Evolutionary conservation across 2,329 filamentous ascomycete species (phyloP).

Genomic region (Hawksworthiomyces lignivorus): DNA sequence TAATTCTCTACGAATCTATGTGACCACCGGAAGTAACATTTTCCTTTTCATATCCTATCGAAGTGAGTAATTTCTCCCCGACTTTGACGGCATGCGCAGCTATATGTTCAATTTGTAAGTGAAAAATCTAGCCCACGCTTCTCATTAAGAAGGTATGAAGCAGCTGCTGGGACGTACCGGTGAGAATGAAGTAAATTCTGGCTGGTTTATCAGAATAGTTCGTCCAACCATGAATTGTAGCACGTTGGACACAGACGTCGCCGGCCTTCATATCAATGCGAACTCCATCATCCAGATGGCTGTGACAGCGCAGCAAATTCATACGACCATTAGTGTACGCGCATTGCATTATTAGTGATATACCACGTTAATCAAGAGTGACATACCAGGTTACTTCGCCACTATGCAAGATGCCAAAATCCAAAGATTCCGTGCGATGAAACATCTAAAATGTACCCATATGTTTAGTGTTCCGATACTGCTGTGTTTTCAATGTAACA

Average conservation of each 20-base stretch:
- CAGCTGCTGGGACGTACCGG: slow-evolving; percentile 11
- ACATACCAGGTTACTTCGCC: slow-evolving; percentile 17
- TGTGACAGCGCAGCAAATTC: slow-evolving; percentile 1
- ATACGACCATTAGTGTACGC: no score
- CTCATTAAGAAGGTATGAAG: neutral
- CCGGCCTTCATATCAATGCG: slow-evolving; percentile 14
- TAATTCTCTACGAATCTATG: no score
- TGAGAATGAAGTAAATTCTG: slow-evolving; percentile 15
- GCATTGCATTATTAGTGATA: neutral
- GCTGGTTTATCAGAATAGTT: slow-evolving; percentile 15
- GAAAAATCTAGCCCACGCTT: neutral
- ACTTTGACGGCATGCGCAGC: neutral
- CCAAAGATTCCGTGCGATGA: slow-evolving; percentile 18
- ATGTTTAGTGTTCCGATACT: no score
- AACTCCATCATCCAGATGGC: slow-evolving; percentile 16
- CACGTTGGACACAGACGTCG: slow-evolving; percentile 18
- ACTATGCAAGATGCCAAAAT: slow-evolving; percentile 16
- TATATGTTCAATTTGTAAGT: no score
- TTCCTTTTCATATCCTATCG: neutral
- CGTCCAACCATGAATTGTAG: slow-evolving; percentile 17
- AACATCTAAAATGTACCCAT: slow-evolving; percentile 11
- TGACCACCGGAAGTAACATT: no score
- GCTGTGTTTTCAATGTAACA: no score
- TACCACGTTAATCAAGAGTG: neutral
- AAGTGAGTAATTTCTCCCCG: neutral